A percentile compares a stretch with the other conserved stretches of the same genome.
phyloP scores from a whole-genome alignment of 2,329 filamentous ascomycete species.

The Aspergillus puulaauensis region DNA sequence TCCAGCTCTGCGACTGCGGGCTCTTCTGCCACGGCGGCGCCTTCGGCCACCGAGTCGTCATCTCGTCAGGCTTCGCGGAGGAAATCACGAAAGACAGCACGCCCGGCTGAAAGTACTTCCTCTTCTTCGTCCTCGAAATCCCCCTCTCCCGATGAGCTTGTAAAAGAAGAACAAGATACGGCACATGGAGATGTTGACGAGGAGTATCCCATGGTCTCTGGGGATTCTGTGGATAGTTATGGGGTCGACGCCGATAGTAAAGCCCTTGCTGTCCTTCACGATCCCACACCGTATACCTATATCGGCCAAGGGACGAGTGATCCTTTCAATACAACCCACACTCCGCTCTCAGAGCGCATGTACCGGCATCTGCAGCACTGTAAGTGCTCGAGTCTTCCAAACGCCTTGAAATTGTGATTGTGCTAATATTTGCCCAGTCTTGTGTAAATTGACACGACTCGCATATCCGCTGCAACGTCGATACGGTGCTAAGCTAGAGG shows the following conservation, averaged over 20 bases:
- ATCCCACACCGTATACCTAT: conserved; percentile 26
- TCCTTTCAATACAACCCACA: conserved; percentile 37
- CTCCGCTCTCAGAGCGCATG: conserved; percentile 37
- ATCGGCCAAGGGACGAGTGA: conserved; percentile 34
- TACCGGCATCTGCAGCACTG: conserved; percentile 38
- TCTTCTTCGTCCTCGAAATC: conserved; percentile 6
- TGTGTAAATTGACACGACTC: conserved; percentile 36
- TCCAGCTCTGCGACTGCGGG: conserved; percentile 14
- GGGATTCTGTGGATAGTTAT: conserved; percentile 15
- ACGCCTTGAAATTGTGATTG: not conserved
- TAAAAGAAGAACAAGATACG: conserved; percentile 15
- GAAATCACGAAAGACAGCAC: not conserved
- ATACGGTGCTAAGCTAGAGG: conserved; percentile 33
- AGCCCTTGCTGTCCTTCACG: conserved; percentile 6
- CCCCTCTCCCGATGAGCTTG: conserved; percentile 12
- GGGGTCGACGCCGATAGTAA: conserved; percentile 15
- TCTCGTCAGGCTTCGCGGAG: conserved; percentile 3
- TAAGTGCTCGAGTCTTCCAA: conserved; percentile 19
- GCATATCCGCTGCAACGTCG: conserved; percentile 37
- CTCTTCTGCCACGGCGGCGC: not conserved
- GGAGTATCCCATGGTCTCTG: conserved; percentile 8
- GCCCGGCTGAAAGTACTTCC: not conserved
- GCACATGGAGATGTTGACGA: conserved; percentile 7
- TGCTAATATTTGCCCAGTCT: conserved; percentile 26
- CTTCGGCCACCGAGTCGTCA: not conserved